Evolutionary conservation across 2,329 filamentous ascomycete species (phyloP).

Genomic region (Paecilomyces dactylethromorphus): DNA sequence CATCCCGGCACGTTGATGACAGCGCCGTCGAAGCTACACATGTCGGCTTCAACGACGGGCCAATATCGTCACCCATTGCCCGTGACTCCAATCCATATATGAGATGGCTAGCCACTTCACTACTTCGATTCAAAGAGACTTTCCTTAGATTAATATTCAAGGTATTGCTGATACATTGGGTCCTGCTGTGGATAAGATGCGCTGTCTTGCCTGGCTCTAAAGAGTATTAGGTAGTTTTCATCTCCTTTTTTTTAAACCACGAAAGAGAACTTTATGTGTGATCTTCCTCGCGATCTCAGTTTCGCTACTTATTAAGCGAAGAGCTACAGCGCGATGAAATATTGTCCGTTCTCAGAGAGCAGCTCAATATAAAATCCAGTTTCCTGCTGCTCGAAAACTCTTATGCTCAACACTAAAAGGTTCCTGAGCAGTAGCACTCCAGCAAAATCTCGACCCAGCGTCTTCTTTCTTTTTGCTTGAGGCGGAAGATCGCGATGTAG

Average conservation of each 20-base stretch:
- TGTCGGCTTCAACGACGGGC: conserved; percentile 9
- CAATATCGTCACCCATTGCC: conserved; percentile 7
- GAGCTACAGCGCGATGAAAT: no score
- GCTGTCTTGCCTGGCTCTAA: background rate
- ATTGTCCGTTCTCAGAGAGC: no score
- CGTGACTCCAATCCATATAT: conserved; percentile 10
- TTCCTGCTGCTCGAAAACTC: no score
- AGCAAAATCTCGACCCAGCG: no score
- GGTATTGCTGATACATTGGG: background rate
- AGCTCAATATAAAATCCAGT: no score
- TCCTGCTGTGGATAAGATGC: background rate
- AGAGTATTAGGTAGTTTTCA: background rate
- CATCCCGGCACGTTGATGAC: background rate
- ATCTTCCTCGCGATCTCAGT: no score
- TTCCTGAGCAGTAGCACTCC: no score
- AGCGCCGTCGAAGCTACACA: conserved; percentile 21
- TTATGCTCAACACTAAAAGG: no score
- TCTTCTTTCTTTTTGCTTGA: background rate
- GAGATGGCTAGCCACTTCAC: background rate
- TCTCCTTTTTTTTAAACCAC: background rate
- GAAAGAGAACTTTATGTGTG: background rate
- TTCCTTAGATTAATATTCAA: background rate
- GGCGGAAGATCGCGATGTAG: background rate
- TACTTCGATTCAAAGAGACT: background rate
- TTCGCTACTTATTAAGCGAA: no score